Evolutionary conservation across 352 stramenopile species (phyloP).

Genomic region (Saprolegnia parasitica): DNA sequence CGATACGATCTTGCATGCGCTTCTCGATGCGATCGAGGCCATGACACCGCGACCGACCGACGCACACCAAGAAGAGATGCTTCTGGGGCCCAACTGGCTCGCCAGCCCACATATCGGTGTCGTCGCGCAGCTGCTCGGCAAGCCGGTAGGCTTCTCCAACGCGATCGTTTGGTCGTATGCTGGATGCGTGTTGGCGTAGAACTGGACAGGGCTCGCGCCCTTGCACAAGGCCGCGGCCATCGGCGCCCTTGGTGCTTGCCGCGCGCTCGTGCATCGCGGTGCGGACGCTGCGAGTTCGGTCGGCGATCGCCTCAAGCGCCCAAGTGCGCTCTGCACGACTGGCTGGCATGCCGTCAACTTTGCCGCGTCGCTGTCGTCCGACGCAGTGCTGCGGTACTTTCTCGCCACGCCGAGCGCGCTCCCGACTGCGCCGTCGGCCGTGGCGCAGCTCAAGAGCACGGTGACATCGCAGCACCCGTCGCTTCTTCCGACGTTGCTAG

Average conservation of each 20-base stretch:
- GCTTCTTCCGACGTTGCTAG: slow-evolving; percentile 36
- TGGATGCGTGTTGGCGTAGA: slow-evolving; percentile 31
- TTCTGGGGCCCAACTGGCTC: slow-evolving; percentile 40
- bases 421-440: slow-evolving; percentile 37
- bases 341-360: slow-evolving; percentile 55
- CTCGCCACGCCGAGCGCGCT: slow-evolving; percentile 38
- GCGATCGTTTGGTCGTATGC: neutral
- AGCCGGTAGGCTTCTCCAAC: slow-evolving; percentile 33
- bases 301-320: slow-evolving; percentile 42
- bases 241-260: slow-evolving; percentile 42
- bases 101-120: slow-evolving; percentile 19
- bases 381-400: slow-evolving; percentile 32
- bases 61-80: slow-evolving; percentile 33
- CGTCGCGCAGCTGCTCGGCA: slow-evolving; percentile 34
- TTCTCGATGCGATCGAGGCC: slow-evolving; percentile 41
- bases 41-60: slow-evolving; percentile 36
- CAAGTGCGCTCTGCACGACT: slow-evolving; percentile 35
- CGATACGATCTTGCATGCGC: slow-evolving; percentile 49
- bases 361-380: neutral
- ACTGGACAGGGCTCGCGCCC: slow-evolving; percentile 52
- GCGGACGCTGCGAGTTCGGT: slow-evolving; percentile 34
- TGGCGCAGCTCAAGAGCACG: slow-evolving; percentile 40
- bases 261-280: slow-evolving; percentile 42
- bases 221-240: slow-evolving; percentile 46
- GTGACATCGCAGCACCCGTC: slow-evolving; percentile 38